Evolutionary conservation across 2,329 filamentous ascomycete species (phyloP).

Genomic region (Monosporascus sp.): DNA sequence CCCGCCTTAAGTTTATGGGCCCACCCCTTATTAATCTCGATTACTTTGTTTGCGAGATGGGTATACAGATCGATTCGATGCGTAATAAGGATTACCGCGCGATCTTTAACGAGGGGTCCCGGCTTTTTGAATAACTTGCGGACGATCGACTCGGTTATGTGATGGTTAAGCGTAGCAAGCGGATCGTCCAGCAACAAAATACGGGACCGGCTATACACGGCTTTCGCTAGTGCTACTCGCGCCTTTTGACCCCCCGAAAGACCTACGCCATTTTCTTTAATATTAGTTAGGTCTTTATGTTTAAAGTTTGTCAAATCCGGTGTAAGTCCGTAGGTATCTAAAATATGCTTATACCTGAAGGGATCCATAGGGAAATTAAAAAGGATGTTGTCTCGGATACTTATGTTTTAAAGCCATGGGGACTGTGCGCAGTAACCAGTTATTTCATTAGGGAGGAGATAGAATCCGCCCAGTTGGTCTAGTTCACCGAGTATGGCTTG

Average conservation of each 20-base stretch:
- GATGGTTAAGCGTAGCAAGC: slow-evolving; percentile 57
- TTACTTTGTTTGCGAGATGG: slow-evolving; percentile 65
- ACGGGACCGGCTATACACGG: slow-evolving; percentile 53
- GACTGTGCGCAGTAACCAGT: slow-evolving; percentile 55
- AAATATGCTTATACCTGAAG: slow-evolving; percentile 50
- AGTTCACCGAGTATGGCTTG: slow-evolving; percentile 58
- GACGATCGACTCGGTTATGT: slow-evolving; percentile 58
- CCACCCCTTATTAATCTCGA: slow-evolving; percentile 61
- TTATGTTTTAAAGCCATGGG: slow-evolving; percentile 62
- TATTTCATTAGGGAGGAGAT: slow-evolving; percentile 42
- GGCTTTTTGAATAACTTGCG: slow-evolving; percentile 54
- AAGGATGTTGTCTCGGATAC: slow-evolving; percentile 59
- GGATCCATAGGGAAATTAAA: slow-evolving; percentile 55
- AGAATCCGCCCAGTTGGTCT: slow-evolving; percentile 55
- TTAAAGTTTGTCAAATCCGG: slow-evolving; percentile 53
- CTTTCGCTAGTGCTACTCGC: slow-evolving; percentile 57
- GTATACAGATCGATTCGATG: slow-evolving; percentile 74
- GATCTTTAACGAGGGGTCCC: slow-evolving; percentile 53
- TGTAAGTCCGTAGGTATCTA: slow-evolving; percentile 55
- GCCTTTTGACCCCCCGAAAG: slow-evolving; percentile 61
- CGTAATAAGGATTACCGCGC: slow-evolving; percentile 75
- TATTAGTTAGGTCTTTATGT: slow-evolving; percentile 52
- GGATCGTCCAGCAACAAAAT: slow-evolving; percentile 59
- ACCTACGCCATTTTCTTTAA: slow-evolving; percentile 59
- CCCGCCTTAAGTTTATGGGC: slow-evolving; percentile 45